Percentiles rank a stretch among this genome's conserved stretches.
Evolutionary conservation across 2,329 filamentous ascomycete species (phyloP).

Genomic region (Alternaria hordeiaustralica): DNA sequence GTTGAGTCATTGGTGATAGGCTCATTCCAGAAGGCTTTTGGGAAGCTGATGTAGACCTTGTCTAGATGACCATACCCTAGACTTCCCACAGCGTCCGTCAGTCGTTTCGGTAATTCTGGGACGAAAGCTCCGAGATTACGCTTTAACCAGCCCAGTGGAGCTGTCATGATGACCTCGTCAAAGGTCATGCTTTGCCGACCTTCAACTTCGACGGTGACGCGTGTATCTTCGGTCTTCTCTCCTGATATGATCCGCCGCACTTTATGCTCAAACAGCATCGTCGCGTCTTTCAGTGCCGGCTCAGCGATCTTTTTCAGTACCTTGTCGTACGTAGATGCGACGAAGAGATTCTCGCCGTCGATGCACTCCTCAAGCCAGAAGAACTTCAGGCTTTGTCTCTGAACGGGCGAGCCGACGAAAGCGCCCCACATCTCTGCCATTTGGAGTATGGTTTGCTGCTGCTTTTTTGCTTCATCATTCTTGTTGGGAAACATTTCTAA

Average conservation of each 20-base stretch:
- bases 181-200: slow-evolving; percentile 60
- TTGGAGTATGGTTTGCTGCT: slow-evolving; percentile 58
- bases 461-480: slow-evolving; percentile 50
- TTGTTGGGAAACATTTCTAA: slow-evolving; percentile 49
- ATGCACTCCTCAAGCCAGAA: slow-evolving; percentile 82
- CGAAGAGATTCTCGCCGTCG: slow-evolving; percentile 71
- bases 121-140: slow-evolving; percentile 57
- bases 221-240: slow-evolving; percentile 22
- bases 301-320: slow-evolving; percentile 66
- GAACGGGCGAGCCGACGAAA: slow-evolving; percentile 71
- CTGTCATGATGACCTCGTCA: slow-evolving; percentile 72
- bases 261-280: slow-evolving; percentile 58
- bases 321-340: slow-evolving; percentile 65
- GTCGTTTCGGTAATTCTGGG: slow-evolving; percentile 63
- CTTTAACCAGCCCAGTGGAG: slow-evolving; percentile 66
- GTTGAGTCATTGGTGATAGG: background rate
- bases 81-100: slow-evolving; percentile 67
- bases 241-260: slow-evolving; percentile 53
- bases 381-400: slow-evolving; percentile 73
- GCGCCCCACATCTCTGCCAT: slow-evolving; percentile 72
- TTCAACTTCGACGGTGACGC: slow-evolving; percentile 53
- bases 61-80: slow-evolving; percentile 75
- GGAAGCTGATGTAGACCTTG: slow-evolving; percentile 70
- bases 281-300: slow-evolving; percentile 62
- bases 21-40: slow-evolving; percentile 74